These are phyloP conservation scores for Barnettozyma sucrosica DNA, from an alignment of 805 yeast genomes.

Conservation along the genomic window DNA sequence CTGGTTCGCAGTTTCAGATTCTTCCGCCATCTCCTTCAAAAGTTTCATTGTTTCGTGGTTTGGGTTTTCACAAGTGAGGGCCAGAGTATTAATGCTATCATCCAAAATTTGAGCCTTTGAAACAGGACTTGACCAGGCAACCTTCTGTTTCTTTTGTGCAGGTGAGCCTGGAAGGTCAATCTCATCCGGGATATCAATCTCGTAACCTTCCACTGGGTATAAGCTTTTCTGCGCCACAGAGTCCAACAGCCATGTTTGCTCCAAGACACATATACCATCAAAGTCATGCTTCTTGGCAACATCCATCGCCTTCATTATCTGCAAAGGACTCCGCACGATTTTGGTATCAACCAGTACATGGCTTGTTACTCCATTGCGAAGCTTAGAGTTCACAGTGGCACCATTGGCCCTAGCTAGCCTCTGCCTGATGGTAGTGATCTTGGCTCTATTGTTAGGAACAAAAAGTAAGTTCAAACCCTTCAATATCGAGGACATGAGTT, in stretches of 20 bases:
- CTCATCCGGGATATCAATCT: conserved; percentile 9
- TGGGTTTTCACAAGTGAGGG: conserved; percentile 16
- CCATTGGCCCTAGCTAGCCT: conserved; percentile 17
- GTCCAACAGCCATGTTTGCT: conserved; percentile 21
- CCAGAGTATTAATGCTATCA: conserved; percentile 3
- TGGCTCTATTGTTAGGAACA: conserved; percentile 19
- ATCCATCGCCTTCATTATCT: conserved; percentile 9
- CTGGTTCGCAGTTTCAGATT: conserved; percentile 27
- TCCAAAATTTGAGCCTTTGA: conserved; percentile 9
- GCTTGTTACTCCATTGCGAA: conserved; percentile 9
- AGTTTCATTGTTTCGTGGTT: conserved; percentile 18
- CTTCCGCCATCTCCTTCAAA: conserved; percentile 18
- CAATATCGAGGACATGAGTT: conserved; percentile 13
- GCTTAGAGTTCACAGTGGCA: conserved; percentile 11
- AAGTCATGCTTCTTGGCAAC: conserved; percentile 1
- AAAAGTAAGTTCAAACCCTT: conserved; percentile 16
- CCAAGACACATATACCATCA: conserved; percentile 6
- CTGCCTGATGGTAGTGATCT: conserved; percentile 15
- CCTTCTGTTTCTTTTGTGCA: background rate
- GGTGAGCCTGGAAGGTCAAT: background rate
- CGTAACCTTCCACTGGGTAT: conserved; percentile 5
- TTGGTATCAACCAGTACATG: conserved; percentile 20
- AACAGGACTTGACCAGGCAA: background rate
- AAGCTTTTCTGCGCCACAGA: conserved; percentile 12
- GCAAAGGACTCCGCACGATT: conserved; percentile 8